A percentile compares a stretch with the other conserved stretches of the same genome.
Conservation (phyloP, 2,329 filamentous ascomycete genomes). For the Fusarium chuoi region DNA sequence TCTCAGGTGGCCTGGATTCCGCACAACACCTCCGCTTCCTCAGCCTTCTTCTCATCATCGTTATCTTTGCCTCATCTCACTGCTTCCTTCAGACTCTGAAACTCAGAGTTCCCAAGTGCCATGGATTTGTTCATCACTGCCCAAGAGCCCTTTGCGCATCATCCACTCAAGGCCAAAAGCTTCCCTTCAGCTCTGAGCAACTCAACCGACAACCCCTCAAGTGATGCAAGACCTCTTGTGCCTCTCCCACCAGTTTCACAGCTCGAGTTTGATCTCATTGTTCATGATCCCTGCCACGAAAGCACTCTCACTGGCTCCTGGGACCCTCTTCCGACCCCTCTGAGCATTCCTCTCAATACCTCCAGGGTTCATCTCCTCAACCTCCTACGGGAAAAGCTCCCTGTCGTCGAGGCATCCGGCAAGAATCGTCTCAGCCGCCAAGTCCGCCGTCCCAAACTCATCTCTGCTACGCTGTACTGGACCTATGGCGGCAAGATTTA, state of each 20-base stretch:
- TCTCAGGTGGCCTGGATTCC: not conserved
- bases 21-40: not conserved
- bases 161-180: slow-evolving; percentile 30
- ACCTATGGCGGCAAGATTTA: slow-evolving; percentile 40
- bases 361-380: slow-evolving; percentile 42
- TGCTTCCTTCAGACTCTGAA: not conserved
- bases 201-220: slow-evolving; percentile 11
- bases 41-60: not conserved
- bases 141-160: slow-evolving; percentile 38
- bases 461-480: slow-evolving; percentile 37
- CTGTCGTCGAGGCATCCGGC: slow-evolving; percentile 1
- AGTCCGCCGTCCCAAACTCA: slow-evolving; percentile 35
- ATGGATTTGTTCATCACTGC: slow-evolving; percentile 45
- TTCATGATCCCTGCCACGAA: slow-evolving; percentile 37
- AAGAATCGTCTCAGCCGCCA: slow-evolving; percentile 4
- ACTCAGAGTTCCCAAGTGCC: not conserved
- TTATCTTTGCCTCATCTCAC: not conserved
- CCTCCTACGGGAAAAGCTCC: slow-evolving; percentile 37
- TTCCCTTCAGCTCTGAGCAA: slow-evolving; percentile 23
- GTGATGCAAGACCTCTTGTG: not conserved
- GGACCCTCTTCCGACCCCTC: slow-evolving; percentile 32
- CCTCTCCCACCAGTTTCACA: not conserved
- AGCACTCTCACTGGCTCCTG: slow-evolving; percentile 41
- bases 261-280: slow-evolving; percentile 41
- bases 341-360: slow-evolving; percentile 31